Percentiles rank a stretch among this genome's conserved stretches.
These are phyloP conservation scores for Bolboschoenoplectus hybrid DNA, from an alignment of 202 grass and related monocot genomes.

Conservation along the genomic window DNA sequence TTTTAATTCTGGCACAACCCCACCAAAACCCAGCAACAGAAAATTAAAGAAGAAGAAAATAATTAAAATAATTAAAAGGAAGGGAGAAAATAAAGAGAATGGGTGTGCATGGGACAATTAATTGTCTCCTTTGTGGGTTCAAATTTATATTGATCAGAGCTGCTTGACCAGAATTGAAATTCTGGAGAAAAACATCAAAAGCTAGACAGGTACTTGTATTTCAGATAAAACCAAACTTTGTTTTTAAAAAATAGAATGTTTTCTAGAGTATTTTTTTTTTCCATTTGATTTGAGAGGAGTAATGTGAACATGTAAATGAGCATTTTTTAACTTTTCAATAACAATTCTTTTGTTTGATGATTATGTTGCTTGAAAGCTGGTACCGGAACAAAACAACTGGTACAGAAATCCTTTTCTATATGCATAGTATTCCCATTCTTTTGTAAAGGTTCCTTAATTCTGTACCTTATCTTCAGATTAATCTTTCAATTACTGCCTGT, in stretches of 20 bases:
- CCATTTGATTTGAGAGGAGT: background rate
- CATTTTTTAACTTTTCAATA: background rate
- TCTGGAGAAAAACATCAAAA: background rate
- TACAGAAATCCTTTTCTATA: background rate
- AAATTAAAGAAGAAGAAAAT: background rate
- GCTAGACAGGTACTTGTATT: background rate
- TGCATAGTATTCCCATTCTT: background rate
- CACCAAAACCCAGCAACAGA: background rate
- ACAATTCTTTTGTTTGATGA: background rate
- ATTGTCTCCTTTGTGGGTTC: background rate
- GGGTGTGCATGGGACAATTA: background rate
- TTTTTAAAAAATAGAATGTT: background rate
- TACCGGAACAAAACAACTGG: background rate
- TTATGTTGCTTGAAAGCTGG: background rate
- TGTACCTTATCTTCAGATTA: background rate
- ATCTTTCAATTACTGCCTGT: background rate
- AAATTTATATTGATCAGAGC: background rate
- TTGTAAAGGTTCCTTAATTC: background rate
- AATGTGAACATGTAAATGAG: background rate
- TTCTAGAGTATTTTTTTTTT: background rate
- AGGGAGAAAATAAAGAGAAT: background rate
- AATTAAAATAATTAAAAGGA: too few relatives aligned
- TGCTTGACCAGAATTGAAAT: background rate
- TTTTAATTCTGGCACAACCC: background rate
- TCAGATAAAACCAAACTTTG: background rate